Conservation (phyloP, 2,329 filamentous ascomycete genomes). For the Sclerotinia nivalis region DNA sequence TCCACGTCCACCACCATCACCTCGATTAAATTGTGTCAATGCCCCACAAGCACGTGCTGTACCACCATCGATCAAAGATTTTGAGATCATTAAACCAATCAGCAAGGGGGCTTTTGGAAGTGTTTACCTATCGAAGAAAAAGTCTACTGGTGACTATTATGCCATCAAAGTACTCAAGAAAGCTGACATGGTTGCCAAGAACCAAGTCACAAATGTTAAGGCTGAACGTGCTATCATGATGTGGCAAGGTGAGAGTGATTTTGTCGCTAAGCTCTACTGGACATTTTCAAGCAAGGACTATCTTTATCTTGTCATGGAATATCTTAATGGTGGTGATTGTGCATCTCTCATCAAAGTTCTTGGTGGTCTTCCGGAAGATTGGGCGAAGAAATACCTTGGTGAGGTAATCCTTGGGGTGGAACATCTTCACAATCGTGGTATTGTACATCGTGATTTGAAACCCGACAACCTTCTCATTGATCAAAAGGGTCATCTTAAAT, state of each 20-base stretch:
- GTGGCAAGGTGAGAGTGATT: slow-evolving; percentile 99
- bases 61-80: slow-evolving; percentile 96
- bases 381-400: slow-evolving; percentile 96
- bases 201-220: slow-evolving; percentile 98
- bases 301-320: slow-evolving; percentile 98
- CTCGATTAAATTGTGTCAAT: slow-evolving; percentile 73
- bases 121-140: slow-evolving; percentile 97
- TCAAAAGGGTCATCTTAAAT: slow-evolving; percentile 91
- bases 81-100: slow-evolving; percentile 99
- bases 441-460: slow-evolving; percentile 95
- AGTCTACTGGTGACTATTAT: slow-evolving; percentile 96
- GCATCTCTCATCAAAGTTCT: slow-evolving; percentile 94
- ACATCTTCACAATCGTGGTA: slow-evolving; percentile 89
- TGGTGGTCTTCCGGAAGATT: slow-evolving; percentile 89
- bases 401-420: slow-evolving; percentile 97
- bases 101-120: slow-evolving; percentile 98
- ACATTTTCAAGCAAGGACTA: slow-evolving; percentile 99
- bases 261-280: slow-evolving; percentile 99
- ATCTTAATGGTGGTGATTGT: slow-evolving; percentile 95
- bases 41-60: slow-evolving; percentile 83
- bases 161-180: slow-evolving; percentile 99
- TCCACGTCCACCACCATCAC: slow-evolving; percentile 71
- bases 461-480: slow-evolving; percentile 97
- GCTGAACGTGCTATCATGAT: slow-evolving; percentile 99
- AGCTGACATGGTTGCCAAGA: slow-evolving; percentile 99